These are phyloP conservation scores for Umbelopsis isabellina DNA, from an alignment of 192 early-diverging fungal species.

Conservation along the genomic window DNA sequence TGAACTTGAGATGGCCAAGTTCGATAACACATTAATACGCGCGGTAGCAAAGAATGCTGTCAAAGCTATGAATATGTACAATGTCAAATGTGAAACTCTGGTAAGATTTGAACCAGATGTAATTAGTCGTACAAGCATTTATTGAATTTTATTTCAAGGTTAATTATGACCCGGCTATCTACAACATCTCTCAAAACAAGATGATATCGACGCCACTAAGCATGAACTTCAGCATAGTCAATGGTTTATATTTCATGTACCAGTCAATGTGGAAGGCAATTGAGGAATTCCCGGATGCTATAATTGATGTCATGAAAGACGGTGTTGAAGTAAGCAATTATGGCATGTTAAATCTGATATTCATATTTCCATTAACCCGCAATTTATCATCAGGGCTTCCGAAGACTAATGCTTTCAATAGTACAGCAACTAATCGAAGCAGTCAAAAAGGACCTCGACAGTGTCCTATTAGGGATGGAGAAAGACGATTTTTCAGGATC, in stretches of 20 bases:
- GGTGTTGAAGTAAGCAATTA: slow-evolving; percentile 47
- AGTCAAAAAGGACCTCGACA: slow-evolving; percentile 59
- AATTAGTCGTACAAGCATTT: not conserved
- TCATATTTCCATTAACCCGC: not conserved
- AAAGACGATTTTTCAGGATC: slow-evolving; percentile 63
- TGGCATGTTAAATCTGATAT: not conserved
- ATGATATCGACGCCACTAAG: slow-evolving; percentile 45
- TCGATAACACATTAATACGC: slow-evolving; percentile 57
- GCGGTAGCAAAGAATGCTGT: slow-evolving; percentile 55
- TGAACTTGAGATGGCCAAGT: slow-evolving; percentile 67
- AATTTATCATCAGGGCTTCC: slow-evolving; percentile 44
- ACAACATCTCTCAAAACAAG: slow-evolving; percentile 22
- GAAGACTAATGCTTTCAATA: slow-evolving; percentile 55
- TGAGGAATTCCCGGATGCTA: slow-evolving; percentile 57
- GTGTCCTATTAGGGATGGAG: slow-evolving; percentile 63
- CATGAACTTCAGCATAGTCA: slow-evolving; percentile 63
- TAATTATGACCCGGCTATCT: slow-evolving; percentile 40
- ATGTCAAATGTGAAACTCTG: slow-evolving; percentile 56
- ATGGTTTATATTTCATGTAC: slow-evolving; percentile 60
- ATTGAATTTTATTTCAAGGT: not conserved
- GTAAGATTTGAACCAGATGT: slow-evolving; percentile 39
- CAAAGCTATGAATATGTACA: slow-evolving; percentile 64
- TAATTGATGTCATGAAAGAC: slow-evolving; percentile 54
- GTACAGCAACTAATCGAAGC: slow-evolving; percentile 53
- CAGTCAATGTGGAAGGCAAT: slow-evolving; percentile 64